Conservation (phyloP, 805 yeast species). For the Candida methanosorbosa region DNA sequence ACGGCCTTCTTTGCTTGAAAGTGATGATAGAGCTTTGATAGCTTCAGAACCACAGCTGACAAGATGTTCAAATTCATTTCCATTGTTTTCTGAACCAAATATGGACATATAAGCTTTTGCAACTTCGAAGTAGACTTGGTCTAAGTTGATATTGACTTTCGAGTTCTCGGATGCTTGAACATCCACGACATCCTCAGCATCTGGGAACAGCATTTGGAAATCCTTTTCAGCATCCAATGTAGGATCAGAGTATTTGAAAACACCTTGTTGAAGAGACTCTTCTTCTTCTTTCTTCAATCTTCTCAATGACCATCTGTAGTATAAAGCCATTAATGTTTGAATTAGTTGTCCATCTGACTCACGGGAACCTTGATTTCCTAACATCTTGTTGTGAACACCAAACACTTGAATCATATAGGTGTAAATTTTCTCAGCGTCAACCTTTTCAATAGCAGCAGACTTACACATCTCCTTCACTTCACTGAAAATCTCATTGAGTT, state of each 20-base stretch:
- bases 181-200: conserved; percentile 60
- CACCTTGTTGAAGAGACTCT: conserved; percentile 47
- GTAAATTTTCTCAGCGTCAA: conserved; percentile 42
- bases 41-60: conserved; percentile 33
- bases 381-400: conserved; percentile 21
- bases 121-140: conserved; percentile 37
- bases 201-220: conserved; percentile 77
- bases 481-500: conserved; percentile 24
- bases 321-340: conserved; percentile 47
- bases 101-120: conserved; percentile 40
- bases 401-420: conserved; percentile 37
- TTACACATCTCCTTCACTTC: conserved; percentile 29
- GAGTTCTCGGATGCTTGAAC: conserved; percentile 15
- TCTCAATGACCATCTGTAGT: conserved; percentile 77
- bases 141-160: conserved; percentile 22
- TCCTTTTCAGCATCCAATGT: conserved; percentile 71
- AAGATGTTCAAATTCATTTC: conserved; percentile 16
- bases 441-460: conserved; percentile 32
- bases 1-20: conserved; percentile 13
- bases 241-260: conserved; percentile 59
- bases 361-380: background rate
- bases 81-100: conserved; percentile 20
- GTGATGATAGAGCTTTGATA: conserved; percentile 18
- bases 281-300: conserved; percentile 58
- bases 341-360: conserved; percentile 14